phyloP scores from a whole-genome alignment of 2,329 filamentous ascomycete genomes.

The Coccinonectria pachysandricola region DNA sequence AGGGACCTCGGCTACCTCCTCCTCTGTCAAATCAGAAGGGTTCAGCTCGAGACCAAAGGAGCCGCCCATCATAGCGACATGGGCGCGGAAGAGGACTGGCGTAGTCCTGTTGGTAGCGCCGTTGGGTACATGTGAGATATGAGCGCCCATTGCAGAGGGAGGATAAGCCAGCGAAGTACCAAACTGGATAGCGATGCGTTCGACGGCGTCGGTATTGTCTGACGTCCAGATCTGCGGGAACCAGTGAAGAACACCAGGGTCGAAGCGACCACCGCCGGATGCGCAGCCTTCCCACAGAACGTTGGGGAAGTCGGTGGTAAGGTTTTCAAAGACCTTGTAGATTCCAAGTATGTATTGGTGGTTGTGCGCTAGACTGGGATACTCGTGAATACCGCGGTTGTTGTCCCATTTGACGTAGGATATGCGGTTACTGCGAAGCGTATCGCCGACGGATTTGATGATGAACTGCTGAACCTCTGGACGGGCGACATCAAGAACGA shows the following conservation, averaged over 20 bases:
- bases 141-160: slow-evolving; percentile 53
- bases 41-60: slow-evolving; percentile 57
- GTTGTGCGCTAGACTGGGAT: slow-evolving; percentile 38
- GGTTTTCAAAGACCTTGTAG: slow-evolving; percentile 49
- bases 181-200: slow-evolving; percentile 52
- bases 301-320: slow-evolving; percentile 49
- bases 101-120: slow-evolving; percentile 43
- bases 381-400: slow-evolving; percentile 54
- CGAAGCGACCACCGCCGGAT: slow-evolving; percentile 54
- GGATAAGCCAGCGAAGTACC: slow-evolving; percentile 55
- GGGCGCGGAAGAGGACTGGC: slow-evolving; percentile 49
- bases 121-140: slow-evolving; percentile 52
- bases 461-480: slow-evolving; percentile 54
- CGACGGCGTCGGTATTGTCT: slow-evolving; percentile 53
- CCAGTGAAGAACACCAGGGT: slow-evolving; percentile 52
- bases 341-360: slow-evolving; percentile 54
- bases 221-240: slow-evolving; percentile 58
- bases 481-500: slow-evolving; percentile 51
- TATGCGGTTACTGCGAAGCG: slow-evolving; percentile 44
- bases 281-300: slow-evolving; percentile 59
- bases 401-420: slow-evolving; percentile 60
- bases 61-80: slow-evolving; percentile 60
- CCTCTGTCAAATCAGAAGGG: slow-evolving; percentile 37
- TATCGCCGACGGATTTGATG: slow-evolving; percentile 41
- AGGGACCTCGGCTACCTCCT: slow-evolving; percentile 44